Conservation (phyloP, 2,329 filamentous ascomycete genomes). For the Fonsecaea pugnacius region DNA sequence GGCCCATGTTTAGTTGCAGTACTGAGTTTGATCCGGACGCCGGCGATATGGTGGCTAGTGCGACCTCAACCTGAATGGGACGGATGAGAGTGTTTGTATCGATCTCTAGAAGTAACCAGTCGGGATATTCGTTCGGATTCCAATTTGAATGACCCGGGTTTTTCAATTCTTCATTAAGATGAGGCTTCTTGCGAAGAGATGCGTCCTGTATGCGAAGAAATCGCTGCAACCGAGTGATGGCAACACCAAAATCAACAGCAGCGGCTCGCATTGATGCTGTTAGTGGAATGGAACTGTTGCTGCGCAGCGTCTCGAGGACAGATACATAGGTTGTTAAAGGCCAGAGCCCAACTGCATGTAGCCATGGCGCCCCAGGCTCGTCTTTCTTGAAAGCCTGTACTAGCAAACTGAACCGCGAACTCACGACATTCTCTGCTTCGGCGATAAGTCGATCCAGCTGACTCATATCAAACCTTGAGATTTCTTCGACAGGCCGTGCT, state of each 20-base stretch:
- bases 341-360: constrained; percentile 13
- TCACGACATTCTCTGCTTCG: not conserved
- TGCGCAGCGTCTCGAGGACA: constrained; percentile 14
- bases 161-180: constrained; percentile 42
- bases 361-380: constrained; percentile 17
- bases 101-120: constrained; percentile 67
- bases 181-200: constrained; percentile 9
- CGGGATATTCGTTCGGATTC: constrained; percentile 58
- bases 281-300: constrained; percentile 1
- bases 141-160: constrained; percentile 63
- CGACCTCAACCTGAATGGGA: constrained; percentile 62
- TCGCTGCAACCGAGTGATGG: constrained; percentile 41
- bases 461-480: not conserved
- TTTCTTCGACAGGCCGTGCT: not conserved
- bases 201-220: constrained; percentile 38
- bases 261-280: constrained; percentile 32
- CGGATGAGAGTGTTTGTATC: constrained; percentile 67
- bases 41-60: constrained; percentile 58
- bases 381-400: not conserved
- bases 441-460: constrained; percentile 6
- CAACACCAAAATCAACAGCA: constrained; percentile 38
- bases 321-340: constrained; percentile 1
- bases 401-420: not conserved
- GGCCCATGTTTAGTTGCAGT: constrained; percentile 73
- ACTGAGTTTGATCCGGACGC: constrained; percentile 52